Percentiles rank a stretch among this genome's conserved stretches.
Conservation (phyloP, 805 yeast genomes). For the Candida arabinofermentans region DNA sequence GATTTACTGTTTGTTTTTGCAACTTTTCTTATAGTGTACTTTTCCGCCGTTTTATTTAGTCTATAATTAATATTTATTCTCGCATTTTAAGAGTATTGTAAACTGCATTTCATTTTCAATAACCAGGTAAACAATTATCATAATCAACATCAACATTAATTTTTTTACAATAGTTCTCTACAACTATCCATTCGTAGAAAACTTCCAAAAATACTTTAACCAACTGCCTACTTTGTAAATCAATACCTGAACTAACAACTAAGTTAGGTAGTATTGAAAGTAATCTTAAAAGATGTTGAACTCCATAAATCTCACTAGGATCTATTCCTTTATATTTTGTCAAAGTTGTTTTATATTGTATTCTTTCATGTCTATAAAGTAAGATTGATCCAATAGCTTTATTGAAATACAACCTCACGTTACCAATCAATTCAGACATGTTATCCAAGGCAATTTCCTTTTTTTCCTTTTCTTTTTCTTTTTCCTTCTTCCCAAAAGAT, state of each 20-base stretch:
- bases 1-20: background rate
- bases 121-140: slow-evolving; percentile 44
- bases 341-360: slow-evolving; percentile 58
- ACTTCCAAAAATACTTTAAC: slow-evolving; percentile 52
- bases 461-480: slow-evolving; percentile 32
- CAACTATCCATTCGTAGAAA: slow-evolving; percentile 49
- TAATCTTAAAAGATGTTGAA: slow-evolving; percentile 76
- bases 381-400: slow-evolving; percentile 63
- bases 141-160: slow-evolving; percentile 25
- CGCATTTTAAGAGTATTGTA: no score
- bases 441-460: slow-evolving; percentile 46
- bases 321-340: slow-evolving; percentile 20
- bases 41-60: background rate
- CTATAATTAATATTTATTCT: background rate
- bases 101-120: background rate
- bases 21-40: background rate
- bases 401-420: slow-evolving; percentile 72
- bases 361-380: slow-evolving; percentile 72
- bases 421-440: slow-evolving; percentile 63
- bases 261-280: slow-evolving; percentile 78
- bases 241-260: slow-evolving; percentile 78
- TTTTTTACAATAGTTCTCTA: slow-evolving; percentile 31
- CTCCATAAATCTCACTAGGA: slow-evolving; percentile 58
- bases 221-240: slow-evolving; percentile 58
- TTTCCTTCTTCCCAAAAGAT: background rate